phyloP scores from a whole-genome alignment of 176 grass and related monocot species.

The Guadua angustifolia region DNA sequence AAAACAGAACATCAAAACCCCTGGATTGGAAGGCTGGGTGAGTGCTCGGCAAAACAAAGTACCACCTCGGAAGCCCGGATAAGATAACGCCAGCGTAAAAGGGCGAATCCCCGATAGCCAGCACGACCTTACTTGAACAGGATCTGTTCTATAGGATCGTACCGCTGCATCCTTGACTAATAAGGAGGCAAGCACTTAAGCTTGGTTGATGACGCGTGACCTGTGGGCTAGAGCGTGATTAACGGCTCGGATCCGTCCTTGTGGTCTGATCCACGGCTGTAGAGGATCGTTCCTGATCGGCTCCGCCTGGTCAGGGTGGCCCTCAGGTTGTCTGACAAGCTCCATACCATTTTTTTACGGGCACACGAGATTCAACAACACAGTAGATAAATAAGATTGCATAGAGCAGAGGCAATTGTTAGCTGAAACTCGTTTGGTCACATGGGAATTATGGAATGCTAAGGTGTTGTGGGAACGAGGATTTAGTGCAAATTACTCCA shows the following conservation, averaged over 20 bases:
- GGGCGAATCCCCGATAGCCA: accelerated
- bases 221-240: slow-evolving; percentile 61
- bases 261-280: no score
- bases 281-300: not conserved
- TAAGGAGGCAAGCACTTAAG: slow-evolving; percentile 45
- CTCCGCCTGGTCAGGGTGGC: not conserved
- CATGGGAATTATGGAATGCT: no score
- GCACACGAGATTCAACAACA: no score
- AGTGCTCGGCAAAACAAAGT: not conserved
- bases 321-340: not conserved
- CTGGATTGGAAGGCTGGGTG: not conserved
- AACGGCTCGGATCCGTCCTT: not conserved
- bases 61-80: not conserved
- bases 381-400: no score
- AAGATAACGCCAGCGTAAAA: not conserved
- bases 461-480: no score
- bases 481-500: no score
- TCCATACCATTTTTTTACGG: no score
- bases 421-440: no score
- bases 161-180: slow-evolving; percentile 51
- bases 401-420: no score
- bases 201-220: slow-evolving; percentile 51
- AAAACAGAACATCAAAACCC: no score
- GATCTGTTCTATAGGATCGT: slow-evolving; percentile 62
- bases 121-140: slow-evolving; percentile 66